Conservation (phyloP, 2,329 filamentous ascomycete genomes). For the Colletotrichum cereale region DNA sequence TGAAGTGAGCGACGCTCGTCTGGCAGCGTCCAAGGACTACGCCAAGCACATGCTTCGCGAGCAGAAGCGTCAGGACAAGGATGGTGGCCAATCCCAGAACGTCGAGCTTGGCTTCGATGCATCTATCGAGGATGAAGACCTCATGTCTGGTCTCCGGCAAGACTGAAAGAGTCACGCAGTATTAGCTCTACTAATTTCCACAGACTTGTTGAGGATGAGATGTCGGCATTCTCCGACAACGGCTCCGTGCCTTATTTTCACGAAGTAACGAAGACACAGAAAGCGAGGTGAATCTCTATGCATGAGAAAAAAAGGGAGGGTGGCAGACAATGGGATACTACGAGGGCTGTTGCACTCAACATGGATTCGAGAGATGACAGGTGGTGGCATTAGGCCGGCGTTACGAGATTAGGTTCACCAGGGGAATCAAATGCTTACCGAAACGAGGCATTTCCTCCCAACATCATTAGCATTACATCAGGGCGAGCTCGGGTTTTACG, state of each 20-base stretch:
- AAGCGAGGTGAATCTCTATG: not conserved
- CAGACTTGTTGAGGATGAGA: not conserved
- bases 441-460: constrained; percentile 22
- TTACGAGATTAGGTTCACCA: constrained; percentile 35
- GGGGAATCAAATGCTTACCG: constrained; percentile 14
- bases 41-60: constrained; percentile 61
- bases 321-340: not conserved
- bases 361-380: constrained; percentile 5
- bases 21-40: constrained; percentile 69
- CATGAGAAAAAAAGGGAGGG: not conserved
- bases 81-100: constrained; percentile 48
- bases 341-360: constrained; percentile 10
- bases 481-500: constrained; percentile 8
- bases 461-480: constrained; percentile 20
- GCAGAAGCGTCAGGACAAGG: constrained; percentile 60
- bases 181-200: not conserved
- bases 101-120: constrained; percentile 57
- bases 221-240: not conserved
- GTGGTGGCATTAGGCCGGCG: constrained; percentile 36
- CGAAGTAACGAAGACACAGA: constrained; percentile 31
- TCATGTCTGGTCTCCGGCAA: constrained; percentile 64
- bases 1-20: constrained; percentile 64
- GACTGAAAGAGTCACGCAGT: constrained; percentile 15
- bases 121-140: constrained; percentile 70
- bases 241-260: constrained; percentile 15